Evolutionary conservation across 1,139 yeast genomes (phyloP).

Genomic region (Suhomyces taliae): DNA sequence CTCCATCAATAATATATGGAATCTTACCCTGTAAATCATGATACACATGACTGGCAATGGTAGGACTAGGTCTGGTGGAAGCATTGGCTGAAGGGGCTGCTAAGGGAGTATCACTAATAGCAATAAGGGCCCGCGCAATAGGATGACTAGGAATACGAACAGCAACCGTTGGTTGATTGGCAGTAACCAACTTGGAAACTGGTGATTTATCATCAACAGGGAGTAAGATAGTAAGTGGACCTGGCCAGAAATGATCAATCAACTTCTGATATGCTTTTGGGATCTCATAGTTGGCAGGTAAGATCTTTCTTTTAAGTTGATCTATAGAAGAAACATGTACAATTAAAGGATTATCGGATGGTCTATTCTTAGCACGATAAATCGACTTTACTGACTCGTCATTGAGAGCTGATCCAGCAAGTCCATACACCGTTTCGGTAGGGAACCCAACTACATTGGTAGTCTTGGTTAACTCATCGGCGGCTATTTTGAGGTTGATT

Average conservation of each 20-base stretch:
- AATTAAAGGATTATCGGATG: slow-evolving; percentile 92
- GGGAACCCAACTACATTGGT: slow-evolving; percentile 84
- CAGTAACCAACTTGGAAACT: slow-evolving; percentile 76
- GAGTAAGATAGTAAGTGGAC: slow-evolving; percentile 84
- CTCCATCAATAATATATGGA: slow-evolving; percentile 90
- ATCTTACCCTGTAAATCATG: slow-evolving; percentile 77
- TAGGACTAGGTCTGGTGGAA: slow-evolving; percentile 92
- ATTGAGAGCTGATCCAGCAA: slow-evolving; percentile 82
- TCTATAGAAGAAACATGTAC: slow-evolving; percentile 80
- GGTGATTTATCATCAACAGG: slow-evolving; percentile 58
- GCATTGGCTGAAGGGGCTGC: slow-evolving; percentile 99
- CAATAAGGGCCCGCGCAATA: slow-evolving; percentile 86
- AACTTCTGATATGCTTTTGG: slow-evolving; percentile 68
- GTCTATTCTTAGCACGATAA: slow-evolving; percentile 86
- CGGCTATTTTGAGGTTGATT: slow-evolving; percentile 55
- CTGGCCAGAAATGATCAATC: slow-evolving; percentile 84
- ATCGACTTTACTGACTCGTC: slow-evolving; percentile 75
- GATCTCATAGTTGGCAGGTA: slow-evolving; percentile 49
- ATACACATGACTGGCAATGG: slow-evolving; percentile 79
- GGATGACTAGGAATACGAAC: slow-evolving; percentile 86
- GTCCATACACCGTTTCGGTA: slow-evolving; percentile 94
- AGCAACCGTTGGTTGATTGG: slow-evolving; percentile 86
- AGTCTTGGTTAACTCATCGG: slow-evolving; percentile 50
- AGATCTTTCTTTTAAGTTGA: slow-evolving; percentile 61
- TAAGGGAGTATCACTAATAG: slow-evolving; percentile 80